Conservation (phyloP, 192 early-diverging fungal species). For the Geranomyces variabilis region DNA sequence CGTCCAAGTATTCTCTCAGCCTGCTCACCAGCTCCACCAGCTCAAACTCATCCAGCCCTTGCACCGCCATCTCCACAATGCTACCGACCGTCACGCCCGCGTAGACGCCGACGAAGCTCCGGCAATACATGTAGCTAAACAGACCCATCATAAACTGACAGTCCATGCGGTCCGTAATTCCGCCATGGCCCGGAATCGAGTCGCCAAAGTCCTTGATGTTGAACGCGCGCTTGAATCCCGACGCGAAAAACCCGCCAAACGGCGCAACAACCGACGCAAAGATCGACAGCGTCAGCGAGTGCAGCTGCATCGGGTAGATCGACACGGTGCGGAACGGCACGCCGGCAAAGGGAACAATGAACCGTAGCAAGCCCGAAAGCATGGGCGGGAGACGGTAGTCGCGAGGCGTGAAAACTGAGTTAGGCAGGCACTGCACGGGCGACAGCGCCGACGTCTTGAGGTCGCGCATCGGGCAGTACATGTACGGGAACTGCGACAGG, state of each 20-base stretch:
- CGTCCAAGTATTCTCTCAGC: conserved; percentile 56
- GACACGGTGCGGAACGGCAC: conserved; percentile 56
- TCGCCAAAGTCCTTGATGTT: conserved; percentile 97
- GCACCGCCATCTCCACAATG: conserved; percentile 30
- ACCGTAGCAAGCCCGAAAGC: conserved; percentile 27
- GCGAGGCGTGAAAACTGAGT: conserved; percentile 64
- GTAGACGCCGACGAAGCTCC: conserved; percentile 66
- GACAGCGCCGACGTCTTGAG: conserved; percentile 57
- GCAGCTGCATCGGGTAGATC: conserved; percentile 84
- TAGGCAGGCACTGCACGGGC: conserved; percentile 54
- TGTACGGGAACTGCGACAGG: conserved; percentile 63
- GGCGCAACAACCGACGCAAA: conserved; percentile 96
- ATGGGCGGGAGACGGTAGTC: conserved; percentile 50
- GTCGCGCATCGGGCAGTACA: conserved; percentile 68
- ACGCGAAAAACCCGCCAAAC: conserved; percentile 98
- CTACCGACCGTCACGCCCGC: conserved; percentile 59
- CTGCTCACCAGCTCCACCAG: conserved; percentile 39
- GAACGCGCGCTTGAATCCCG: conserved; percentile 94
- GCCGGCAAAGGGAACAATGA: conserved; percentile 23
- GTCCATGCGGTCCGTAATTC: conserved; percentile 96
- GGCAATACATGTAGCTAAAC: conserved; percentile 90
- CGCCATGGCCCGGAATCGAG: conserved; percentile 96
- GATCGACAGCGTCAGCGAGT: conserved; percentile 82
- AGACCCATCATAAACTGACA: conserved; percentile 98
- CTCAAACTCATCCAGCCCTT: conserved; percentile 6